phyloP scores from a whole-genome alignment of 176 grass and related monocot genomes.

The Lolium rigidum region DNA sequence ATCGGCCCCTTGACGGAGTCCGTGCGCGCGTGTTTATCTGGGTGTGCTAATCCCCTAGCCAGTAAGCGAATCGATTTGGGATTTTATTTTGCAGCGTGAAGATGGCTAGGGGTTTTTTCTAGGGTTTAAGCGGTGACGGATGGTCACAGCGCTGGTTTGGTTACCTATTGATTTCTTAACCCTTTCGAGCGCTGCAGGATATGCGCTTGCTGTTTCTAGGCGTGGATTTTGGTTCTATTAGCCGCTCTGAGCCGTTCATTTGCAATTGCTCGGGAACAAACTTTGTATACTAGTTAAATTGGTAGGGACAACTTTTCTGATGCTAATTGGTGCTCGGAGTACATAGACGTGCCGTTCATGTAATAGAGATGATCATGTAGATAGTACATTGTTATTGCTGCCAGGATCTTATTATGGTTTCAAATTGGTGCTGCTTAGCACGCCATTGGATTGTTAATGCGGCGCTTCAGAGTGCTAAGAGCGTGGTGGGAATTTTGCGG shows the following conservation, averaged over 20 bases:
- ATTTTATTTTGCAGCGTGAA: neutral
- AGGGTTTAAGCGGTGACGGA: conserved; percentile 4
- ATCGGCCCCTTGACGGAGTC: neutral
- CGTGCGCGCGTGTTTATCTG: neutral
- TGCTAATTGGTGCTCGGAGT: neutral
- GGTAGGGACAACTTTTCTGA: neutral
- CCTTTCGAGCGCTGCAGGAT: neutral
- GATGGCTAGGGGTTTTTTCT: conserved; percentile 1
- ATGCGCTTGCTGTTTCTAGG: neutral
- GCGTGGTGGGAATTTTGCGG: no score
- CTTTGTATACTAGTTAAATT: neutral
- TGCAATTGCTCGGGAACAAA: neutral
- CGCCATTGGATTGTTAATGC: neutral
- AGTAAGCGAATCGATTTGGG: neutral
- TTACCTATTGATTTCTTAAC: neutral
- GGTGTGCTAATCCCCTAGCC: neutral
- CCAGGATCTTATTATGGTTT: neutral
- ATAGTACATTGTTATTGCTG: neutral
- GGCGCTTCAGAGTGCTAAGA: no score
- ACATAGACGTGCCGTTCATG: neutral
- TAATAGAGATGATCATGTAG: neutral
- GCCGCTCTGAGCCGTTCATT: neutral
- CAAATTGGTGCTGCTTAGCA: neutral
- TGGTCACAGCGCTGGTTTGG: neutral
- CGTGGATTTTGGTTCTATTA: neutral